Percentiles rank a stretch among this genome's conserved stretches.
Conservation (phyloP, 768 basidiomycete genomes). For the Leccinum uliginosum region DNA sequence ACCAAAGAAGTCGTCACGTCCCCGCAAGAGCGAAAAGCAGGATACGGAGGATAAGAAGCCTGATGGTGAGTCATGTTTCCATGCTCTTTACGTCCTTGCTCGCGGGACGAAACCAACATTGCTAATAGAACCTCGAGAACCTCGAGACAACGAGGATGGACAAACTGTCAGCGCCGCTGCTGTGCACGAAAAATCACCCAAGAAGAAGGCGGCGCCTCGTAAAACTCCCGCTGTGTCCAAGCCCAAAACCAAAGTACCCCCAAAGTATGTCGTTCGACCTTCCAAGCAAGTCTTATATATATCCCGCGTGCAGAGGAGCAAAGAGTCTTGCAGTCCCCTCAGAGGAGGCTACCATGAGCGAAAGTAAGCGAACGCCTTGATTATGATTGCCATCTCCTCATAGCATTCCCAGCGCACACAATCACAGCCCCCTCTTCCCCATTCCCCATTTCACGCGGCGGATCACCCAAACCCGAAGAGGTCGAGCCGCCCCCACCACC, state of each 20-base stretch:
- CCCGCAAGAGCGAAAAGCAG: constrained; percentile 51
- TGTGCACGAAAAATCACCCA: constrained; percentile 36
- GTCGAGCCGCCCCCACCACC: constrained; percentile 28
- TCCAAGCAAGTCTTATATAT: constrained; percentile 3
- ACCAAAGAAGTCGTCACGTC: constrained; percentile 44
- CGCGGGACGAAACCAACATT: constrained; percentile 5
- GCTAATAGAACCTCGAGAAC: constrained; percentile 29
- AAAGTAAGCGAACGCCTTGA: constrained; percentile 42
- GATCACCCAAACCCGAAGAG: constrained; percentile 50
- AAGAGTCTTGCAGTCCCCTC: constrained; percentile 30
- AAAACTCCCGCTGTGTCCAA: constrained; percentile 38
- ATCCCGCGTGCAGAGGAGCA: constrained; percentile 26
- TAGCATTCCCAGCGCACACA: constrained; percentile 44
- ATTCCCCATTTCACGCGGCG: constrained; percentile 33
- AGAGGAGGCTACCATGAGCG: constrained; percentile 56
- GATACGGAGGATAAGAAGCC: constrained; percentile 43
- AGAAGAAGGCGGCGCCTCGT: constrained; percentile 46
- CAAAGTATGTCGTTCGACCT: constrained; percentile 24
- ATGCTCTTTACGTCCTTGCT: constrained; percentile 22
- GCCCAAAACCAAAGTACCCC: constrained; percentile 29
- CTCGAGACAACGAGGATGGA: constrained; percentile 18
- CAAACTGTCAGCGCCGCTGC: constrained; percentile 13
- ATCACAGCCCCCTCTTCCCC: constrained; percentile 76
- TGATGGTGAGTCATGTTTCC: constrained; percentile 35
- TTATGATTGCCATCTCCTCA: constrained; percentile 1